Conservation (phyloP, 2,329 filamentous ascomycete species). For the Berkeleyomyces rouxiae region DNA sequence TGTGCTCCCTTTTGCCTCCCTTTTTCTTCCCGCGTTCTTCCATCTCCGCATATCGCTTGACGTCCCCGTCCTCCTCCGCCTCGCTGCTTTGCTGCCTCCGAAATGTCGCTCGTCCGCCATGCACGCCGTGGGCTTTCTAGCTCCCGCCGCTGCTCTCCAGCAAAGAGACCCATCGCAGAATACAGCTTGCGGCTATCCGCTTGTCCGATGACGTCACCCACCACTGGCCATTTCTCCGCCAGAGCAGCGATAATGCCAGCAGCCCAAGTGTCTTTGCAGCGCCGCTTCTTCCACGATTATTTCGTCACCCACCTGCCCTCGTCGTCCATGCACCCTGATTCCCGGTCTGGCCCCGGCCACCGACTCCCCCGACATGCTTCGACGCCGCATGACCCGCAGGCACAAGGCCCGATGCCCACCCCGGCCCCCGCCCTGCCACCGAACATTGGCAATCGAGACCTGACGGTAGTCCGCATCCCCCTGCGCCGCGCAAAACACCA, state of each 20-base stretch:
- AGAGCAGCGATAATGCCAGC: neutral
- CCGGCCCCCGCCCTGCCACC: conserved; percentile 41
- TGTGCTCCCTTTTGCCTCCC: neutral
- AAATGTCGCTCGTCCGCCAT: neutral
- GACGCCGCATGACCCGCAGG: conserved; percentile 47
- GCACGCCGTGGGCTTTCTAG: neutral
- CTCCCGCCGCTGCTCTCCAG: neutral
- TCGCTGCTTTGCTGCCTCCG: neutral
- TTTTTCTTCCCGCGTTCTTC: neutral
- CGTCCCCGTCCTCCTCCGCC: neutral
- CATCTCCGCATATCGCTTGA: neutral
- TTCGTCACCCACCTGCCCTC: conserved; percentile 93
- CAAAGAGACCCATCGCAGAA: neutral
- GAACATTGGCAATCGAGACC: conserved; percentile 49
- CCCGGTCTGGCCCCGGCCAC: conserved; percentile 55
- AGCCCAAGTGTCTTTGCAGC: conserved; percentile 12
- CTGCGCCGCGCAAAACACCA: conserved; percentile 90
- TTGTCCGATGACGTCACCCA: conserved; percentile 11
- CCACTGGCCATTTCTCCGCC: neutral
- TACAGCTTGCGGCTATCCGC: neutral
- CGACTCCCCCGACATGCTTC: conserved; percentile 76
- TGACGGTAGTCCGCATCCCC: conserved; percentile 89
- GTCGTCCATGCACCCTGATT: conserved; percentile 81
- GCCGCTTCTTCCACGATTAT: conserved; percentile 71
- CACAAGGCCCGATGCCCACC: conserved; percentile 17